A percentile compares a stretch with the other conserved stretches of the same genome.
Evolutionary conservation across 2,329 filamentous ascomycete genomes (phyloP).

Genomic region (Aureobasidium subglaciale): DNA sequence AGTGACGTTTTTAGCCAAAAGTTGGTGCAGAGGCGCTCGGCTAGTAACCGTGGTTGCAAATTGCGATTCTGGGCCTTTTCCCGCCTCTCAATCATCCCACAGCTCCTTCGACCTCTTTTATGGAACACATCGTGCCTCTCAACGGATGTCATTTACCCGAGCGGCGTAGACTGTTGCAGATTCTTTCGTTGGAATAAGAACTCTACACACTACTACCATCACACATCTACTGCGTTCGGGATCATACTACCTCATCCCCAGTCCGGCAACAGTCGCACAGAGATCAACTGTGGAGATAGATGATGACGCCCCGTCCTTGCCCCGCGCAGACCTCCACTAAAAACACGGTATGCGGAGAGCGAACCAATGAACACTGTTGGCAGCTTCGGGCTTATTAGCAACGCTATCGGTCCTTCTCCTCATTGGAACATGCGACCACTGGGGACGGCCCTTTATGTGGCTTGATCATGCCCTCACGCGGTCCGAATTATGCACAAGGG

Average conservation of each 20-base stretch:
- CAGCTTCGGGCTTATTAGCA: slow-evolving; percentile 3
- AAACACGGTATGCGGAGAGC: slow-evolving; percentile 1
- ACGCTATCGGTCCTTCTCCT: slow-evolving; percentile 12
- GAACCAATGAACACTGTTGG: neutral
- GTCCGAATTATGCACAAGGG: neutral
- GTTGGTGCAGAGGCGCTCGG: slow-evolving; percentile 9
- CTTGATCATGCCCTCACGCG: neutral
- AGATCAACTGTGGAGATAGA: slow-evolving; percentile 9
- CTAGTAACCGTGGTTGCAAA: slow-evolving; percentile 1
- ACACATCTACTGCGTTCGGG: no score
- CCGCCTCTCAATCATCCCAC: neutral
- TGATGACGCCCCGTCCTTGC: slow-evolving; percentile 4
- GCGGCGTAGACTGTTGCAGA: neutral
- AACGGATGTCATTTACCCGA: neutral
- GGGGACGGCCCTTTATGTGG: neutral
- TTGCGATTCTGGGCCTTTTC: slow-evolving; percentile 8
- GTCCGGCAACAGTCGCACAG: neutral
- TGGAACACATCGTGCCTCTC: neutral
- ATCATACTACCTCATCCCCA: neutral
- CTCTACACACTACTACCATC: no score
- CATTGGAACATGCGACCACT: neutral
- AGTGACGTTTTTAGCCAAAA: slow-evolving; percentile 10
- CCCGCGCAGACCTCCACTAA: slow-evolving; percentile 4
- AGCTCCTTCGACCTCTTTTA: neutral
- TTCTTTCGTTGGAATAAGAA: no score